These are phyloP conservation scores for Podospora sp. DNA, from an alignment of 495 filamentous ascomycete genomes.

Conservation along the genomic window DNA sequence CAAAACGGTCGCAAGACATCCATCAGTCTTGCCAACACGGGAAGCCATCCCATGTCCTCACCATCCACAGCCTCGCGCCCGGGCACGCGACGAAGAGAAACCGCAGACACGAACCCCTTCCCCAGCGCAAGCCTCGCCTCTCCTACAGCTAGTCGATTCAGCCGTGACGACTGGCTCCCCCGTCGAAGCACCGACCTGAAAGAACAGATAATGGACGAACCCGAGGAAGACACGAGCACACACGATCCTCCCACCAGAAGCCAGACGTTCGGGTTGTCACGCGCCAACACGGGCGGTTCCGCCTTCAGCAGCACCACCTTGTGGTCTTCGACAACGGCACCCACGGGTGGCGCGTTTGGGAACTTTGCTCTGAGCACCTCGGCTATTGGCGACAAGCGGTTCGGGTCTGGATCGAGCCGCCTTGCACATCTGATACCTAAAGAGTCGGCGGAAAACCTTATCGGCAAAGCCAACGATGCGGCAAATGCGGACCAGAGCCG, in stretches of 20 bases:
- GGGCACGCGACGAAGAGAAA: slow-evolving; percentile 77
- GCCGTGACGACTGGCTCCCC: slow-evolving; percentile 62
- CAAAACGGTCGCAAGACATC: slow-evolving; percentile 72
- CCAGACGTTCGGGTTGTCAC: slow-evolving; percentile 64
- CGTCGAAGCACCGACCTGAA: slow-evolving; percentile 70
- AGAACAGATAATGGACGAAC: slow-evolving; percentile 53
- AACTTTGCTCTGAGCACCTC: slow-evolving; percentile 67
- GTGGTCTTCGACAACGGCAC: slow-evolving; percentile 58
- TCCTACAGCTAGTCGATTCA: slow-evolving; percentile 53
- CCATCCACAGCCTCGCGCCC: slow-evolving; percentile 70
- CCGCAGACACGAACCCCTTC: slow-evolving; percentile 76
- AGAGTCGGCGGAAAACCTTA: slow-evolving; percentile 69
- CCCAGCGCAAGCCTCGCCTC: slow-evolving; percentile 53
- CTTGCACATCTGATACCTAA: slow-evolving; percentile 82
- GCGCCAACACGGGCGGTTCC: slow-evolving; percentile 62
- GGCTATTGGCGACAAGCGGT: slow-evolving; percentile 70
- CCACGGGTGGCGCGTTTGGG: slow-evolving; percentile 80
- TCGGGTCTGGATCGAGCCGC: slow-evolving; percentile 76
- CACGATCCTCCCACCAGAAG: slow-evolving; percentile 39
- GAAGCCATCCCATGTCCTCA: slow-evolving; percentile 55
- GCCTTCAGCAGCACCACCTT: slow-evolving; percentile 59
- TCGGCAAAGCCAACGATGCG: slow-evolving; percentile 40
- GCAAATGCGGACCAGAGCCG: slow-evolving; percentile 37
- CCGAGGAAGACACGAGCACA: slow-evolving; percentile 39
- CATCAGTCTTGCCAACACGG: slow-evolving; percentile 59